phyloP scores from a whole-genome alignment of 495 filamentous ascomycete species.

The Elasticomyces elasticus region DNA sequence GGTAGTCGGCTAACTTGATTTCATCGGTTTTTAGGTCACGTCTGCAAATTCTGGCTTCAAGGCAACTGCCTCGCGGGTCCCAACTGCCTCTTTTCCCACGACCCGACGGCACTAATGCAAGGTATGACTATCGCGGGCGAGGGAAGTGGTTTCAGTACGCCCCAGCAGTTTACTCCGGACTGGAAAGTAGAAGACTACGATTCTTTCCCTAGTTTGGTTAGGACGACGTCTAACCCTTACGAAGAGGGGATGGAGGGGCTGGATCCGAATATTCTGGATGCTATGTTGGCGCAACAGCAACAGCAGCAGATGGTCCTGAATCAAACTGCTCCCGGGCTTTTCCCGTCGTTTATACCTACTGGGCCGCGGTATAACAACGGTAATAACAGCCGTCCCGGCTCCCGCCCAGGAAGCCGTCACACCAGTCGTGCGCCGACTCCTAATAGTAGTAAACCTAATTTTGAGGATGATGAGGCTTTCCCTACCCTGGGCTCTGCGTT shows the following conservation, averaged over 20 bases:
- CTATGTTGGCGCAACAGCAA: conserved; percentile 11
- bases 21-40: no score
- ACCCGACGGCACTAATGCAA: conserved; percentile 53
- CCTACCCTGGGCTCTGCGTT: conserved; percentile 79
- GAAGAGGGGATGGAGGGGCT: conserved; percentile 5
- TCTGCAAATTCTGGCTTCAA: conserved; percentile 99
- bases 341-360: conserved; percentile 33
- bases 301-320: not conserved
- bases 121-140: conserved; percentile 33
- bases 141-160: conserved; percentile 45
- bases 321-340: conserved; percentile 49
- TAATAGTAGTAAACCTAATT: conserved; percentile 54
- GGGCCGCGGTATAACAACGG: conserved; percentile 8
- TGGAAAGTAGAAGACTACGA: conserved; percentile 82
- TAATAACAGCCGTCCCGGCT: conserved; percentile 59
- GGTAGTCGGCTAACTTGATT: no score
- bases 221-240: conserved; percentile 30
- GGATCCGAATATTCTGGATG: conserved; percentile 10
- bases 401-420: conserved; percentile 79
- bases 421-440: conserved; percentile 58
- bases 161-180: conserved; percentile 45
- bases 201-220: conserved; percentile 76
- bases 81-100: conserved; percentile 95
- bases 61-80: conserved; percentile 92
- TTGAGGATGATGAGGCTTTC: conserved; percentile 94